Evolutionary conservation across 2,329 filamentous ascomycete species (phyloP).

Genomic region (Diaporthe amygdali): DNA sequence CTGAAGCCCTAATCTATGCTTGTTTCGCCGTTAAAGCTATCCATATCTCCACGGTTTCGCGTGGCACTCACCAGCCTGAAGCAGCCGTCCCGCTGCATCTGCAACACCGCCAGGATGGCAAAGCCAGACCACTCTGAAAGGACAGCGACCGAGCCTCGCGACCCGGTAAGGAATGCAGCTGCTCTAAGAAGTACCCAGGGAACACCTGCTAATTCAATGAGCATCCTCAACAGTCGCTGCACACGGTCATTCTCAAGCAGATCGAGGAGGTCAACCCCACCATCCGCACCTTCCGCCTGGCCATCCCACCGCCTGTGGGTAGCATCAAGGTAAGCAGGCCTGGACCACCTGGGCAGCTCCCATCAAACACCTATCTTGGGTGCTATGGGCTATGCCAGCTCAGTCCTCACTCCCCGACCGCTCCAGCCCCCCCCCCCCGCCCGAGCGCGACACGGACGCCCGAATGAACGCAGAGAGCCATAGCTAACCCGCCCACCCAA

Average conservation of each 20-base stretch:
- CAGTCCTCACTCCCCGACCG: neutral
- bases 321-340: slow-evolving; percentile 50
- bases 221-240: slow-evolving; percentile 48
- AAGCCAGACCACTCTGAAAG: slow-evolving; percentile 67
- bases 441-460: neutral
- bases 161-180: slow-evolving; percentile 48
- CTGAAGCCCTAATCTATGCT: neutral
- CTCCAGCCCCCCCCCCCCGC: neutral
- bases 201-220: neutral
- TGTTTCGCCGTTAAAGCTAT: neutral
- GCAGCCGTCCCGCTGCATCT: neutral
- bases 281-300: slow-evolving; percentile 72
- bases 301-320: slow-evolving; percentile 52
- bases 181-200: neutral
- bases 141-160: slow-evolving; percentile 76
- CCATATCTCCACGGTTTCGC: neutral
- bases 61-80: neutral
- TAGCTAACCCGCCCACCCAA: slow-evolving; percentile 30
- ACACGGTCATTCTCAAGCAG: slow-evolving; percentile 64
- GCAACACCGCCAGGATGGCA: slow-evolving; percentile 22
- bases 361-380: too few relatives aligned
- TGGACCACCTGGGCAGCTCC: neutral
- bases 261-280: slow-evolving; percentile 70
- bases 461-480: too few relatives aligned
- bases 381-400: neutral